Evolutionary conservation across 768 basidiomycete species (phyloP).

Genomic region (Russula sp.): DNA sequence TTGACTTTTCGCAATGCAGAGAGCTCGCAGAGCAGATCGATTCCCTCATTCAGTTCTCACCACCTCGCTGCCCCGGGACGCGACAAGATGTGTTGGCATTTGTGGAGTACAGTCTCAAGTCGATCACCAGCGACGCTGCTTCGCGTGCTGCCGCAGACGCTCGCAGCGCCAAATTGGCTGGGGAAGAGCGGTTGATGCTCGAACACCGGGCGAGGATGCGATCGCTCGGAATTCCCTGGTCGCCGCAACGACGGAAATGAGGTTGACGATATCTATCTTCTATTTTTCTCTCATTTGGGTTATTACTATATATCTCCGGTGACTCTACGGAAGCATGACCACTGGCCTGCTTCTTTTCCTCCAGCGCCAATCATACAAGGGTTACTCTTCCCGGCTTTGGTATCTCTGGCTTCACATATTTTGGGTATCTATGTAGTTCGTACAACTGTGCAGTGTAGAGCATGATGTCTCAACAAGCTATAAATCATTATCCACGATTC

Average conservation of each 20-base stretch:
- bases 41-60: constrained; percentile 4
- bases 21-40: constrained; percentile 10
- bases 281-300: not conserved
- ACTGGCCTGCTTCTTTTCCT: not conserved
- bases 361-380: too few species aligned
- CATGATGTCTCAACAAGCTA: not conserved
- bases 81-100: constrained; percentile 4
- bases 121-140: not conserved
- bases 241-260: not conserved
- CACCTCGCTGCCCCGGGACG: not conserved
- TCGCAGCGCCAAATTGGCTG: not conserved
- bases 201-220: constrained; percentile 1
- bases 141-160: not conserved
- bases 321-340: too few species aligned
- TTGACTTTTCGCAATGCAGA: constrained; percentile 4
- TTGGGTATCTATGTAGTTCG: not conserved
- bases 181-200: not conserved
- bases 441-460: not conserved
- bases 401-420: not conserved
- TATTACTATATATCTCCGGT: not conserved
- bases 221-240: constrained; percentile 2
- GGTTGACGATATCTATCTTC: not conserved
- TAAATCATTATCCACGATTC: not conserved
- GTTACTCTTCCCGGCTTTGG: too few species aligned
- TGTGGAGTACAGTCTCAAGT: constrained; percentile 13